A percentile compares a stretch with the other conserved stretches of the same genome.
Evolutionary conservation across 2,329 filamentous ascomycete species (phyloP).

Genomic region (Seiridium unicorne): DNA sequence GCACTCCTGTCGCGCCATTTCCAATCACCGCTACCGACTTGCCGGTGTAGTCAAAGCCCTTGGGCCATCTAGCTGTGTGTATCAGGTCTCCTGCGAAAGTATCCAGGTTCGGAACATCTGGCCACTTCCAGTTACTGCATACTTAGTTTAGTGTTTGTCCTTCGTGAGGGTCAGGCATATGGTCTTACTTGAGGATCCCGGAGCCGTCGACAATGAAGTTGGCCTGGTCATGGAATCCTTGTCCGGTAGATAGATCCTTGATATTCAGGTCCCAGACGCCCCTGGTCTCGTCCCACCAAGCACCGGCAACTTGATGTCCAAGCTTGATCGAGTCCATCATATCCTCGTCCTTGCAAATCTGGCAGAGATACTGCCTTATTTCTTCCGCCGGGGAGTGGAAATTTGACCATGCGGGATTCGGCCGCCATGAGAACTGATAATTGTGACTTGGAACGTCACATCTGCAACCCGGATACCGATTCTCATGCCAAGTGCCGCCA

Average conservation of each 20-base stretch:
- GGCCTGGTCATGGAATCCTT: constrained; percentile 41
- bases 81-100: constrained; percentile 47
- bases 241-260: constrained; percentile 33
- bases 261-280: constrained; percentile 42
- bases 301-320: constrained; percentile 38
- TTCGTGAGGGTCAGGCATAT: neutral
- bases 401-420: constrained; percentile 57
- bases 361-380: constrained; percentile 52
- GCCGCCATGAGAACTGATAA: constrained; percentile 62
- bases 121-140: constrained; percentile 50
- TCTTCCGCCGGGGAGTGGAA: constrained; percentile 55
- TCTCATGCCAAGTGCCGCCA: constrained; percentile 60
- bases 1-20: constrained; percentile 53
- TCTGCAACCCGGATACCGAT: constrained; percentile 55
- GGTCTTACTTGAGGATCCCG: constrained; percentile 48
- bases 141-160: neutral
- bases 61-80: constrained; percentile 54
- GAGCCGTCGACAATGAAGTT: constrained; percentile 49
- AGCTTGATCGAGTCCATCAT: constrained; percentile 43
- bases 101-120: constrained; percentile 43
- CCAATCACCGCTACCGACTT: constrained; percentile 57
- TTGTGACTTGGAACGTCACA: constrained; percentile 60
- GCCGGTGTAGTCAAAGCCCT: constrained; percentile 44
- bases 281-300: constrained; percentile 42
- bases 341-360: constrained; percentile 45